Percentiles rank a stretch among this genome's conserved stretches.
Evolutionary conservation across 306 rosid species (phyloP).

Genomic region (Vigna mungo): DNA sequence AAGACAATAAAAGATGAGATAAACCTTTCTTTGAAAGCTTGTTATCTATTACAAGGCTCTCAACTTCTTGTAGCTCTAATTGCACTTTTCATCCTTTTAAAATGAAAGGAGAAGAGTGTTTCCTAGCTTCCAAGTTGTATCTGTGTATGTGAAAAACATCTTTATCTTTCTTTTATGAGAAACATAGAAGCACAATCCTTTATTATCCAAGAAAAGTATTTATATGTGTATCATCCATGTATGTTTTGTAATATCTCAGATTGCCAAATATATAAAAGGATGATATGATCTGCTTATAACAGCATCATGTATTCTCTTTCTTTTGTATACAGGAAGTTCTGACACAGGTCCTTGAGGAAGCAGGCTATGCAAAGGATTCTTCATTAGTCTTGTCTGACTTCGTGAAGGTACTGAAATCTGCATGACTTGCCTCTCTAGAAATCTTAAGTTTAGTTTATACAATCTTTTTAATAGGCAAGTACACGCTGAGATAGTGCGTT

Average conservation of each 20-base stretch:
- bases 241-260: conserved; percentile 14
- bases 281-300: conserved; percentile 38
- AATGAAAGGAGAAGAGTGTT: conserved; percentile 1
- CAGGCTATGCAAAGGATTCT: conserved; percentile 73
- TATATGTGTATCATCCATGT: neutral
- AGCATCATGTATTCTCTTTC: conserved; percentile 24
- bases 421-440: conserved; percentile 37
- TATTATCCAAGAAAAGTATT: conserved; percentile 25
- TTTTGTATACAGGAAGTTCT: conserved; percentile 66
- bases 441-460: conserved; percentile 20
- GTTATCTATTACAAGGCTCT: conserved; percentile 21
- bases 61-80: conserved; percentile 23
- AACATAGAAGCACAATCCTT: conserved; percentile 11
- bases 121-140: conserved; percentile 12
- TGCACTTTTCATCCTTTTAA: conserved; percentile 17
- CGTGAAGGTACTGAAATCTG: conserved; percentile 63
- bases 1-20: conserved; percentile 25
- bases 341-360: conserved; percentile 78
- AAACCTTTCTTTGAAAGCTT: conserved; percentile 2
- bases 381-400: conserved; percentile 67
- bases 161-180: neutral
- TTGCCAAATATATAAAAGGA: conserved; percentile 30
- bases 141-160: neutral
- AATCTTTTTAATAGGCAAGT: conserved; percentile 22
- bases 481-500: conserved; percentile 5